Evolutionary conservation across 2,329 filamentous ascomycete species (phyloP), one percentile per base, ranked within the genome.

Genomic region (Madurella fahalii): DNA sequence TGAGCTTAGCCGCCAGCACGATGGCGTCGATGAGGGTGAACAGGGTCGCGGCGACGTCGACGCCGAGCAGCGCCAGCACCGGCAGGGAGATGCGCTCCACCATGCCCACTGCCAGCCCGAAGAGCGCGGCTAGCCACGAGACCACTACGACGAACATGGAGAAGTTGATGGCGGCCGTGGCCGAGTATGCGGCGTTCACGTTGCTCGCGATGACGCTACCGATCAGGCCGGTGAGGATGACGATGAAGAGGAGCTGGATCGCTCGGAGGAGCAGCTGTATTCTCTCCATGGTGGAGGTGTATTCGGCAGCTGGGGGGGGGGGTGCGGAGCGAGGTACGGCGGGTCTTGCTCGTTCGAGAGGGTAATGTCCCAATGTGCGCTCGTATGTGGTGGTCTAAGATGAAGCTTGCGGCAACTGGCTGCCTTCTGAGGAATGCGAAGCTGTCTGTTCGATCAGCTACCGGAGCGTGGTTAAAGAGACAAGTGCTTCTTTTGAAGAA

Each of bases 21-120:
- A 92, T 77, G 58, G 80, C 87, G 53, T 75, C 80, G 68, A 89
- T 84, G 65, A 91, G 83, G 61, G 82, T 85, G 75, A 92, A 87
- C 52, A 91, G 68, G 2, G 80, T 75, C 50, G 83, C 81, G 32
- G 83, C 63, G 12, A 65, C 73, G 69, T 90, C 86, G 47, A 86
- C 69, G 13, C 70, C 74, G 34, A 85, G 67, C 53, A 81, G 70
- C 47, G 81, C 68, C 15, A 84, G 18, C 39, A 50, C 20, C 7
- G 54, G 51, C 9, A 52, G 44, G 5, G 53, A 43, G 48, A 67
- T 50, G 44, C 59, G 53, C 47, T 81, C 76, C 60, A 83, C 71
- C 64, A 87, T 72, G 25, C 77, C 70, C 2, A 79, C 75, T 7
- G 75, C 76, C 3, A 88, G 71, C 53, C 87, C 84, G 68, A 81